Evolutionary conservation across 2,329 filamentous ascomycete genomes (phyloP).

Genomic region (Cordyceps militaris): DNA sequence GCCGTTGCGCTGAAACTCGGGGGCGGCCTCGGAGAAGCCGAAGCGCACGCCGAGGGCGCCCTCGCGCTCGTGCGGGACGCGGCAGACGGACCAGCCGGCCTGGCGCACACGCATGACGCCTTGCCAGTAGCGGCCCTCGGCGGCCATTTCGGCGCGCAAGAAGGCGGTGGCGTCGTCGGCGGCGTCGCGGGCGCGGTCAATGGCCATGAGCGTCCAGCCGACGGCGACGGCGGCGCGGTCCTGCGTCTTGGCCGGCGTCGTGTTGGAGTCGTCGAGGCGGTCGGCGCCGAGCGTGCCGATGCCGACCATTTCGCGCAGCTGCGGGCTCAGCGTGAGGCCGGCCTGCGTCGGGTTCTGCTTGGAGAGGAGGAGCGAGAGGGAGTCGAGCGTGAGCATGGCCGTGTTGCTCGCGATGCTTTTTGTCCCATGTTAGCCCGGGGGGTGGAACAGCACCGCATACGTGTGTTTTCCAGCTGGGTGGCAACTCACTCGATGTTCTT

Average conservation of each 20-base stretch:
- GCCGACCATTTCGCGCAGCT: constrained; percentile 63
- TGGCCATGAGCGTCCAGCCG: constrained; percentile 73
- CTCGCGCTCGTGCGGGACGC: constrained; percentile 59
- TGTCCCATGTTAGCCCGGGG: not conserved
- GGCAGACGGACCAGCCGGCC: constrained; percentile 79
- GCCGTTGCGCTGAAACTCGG: constrained; percentile 60
- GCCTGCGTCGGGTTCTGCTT: constrained; percentile 69
- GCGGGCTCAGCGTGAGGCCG: constrained; percentile 60
- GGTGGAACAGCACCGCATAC: not conserved
- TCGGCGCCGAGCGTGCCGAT: constrained; percentile 68
- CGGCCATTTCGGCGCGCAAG: constrained; percentile 67
- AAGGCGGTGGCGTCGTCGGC: constrained; percentile 65
- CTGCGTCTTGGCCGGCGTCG: constrained; percentile 46
- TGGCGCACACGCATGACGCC: constrained; percentile 75
- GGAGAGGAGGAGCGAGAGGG: constrained; percentile 76
- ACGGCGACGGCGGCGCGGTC: constrained; percentile 51
- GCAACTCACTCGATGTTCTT: constrained; percentile 48
- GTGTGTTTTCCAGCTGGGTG: not conserved
- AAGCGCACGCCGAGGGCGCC: constrained; percentile 73
- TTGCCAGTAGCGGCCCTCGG: constrained; percentile 84
- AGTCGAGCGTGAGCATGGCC: constrained; percentile 67
- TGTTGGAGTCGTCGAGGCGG: constrained; percentile 53
- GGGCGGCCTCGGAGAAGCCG: constrained; percentile 70
- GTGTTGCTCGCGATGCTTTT: constrained; percentile 40
- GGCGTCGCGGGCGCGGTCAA: constrained; percentile 67